Base-by-base conservation (phyloP, 1,284 basidiomycete genomes). In the Ustilago bromivora region DNA sequence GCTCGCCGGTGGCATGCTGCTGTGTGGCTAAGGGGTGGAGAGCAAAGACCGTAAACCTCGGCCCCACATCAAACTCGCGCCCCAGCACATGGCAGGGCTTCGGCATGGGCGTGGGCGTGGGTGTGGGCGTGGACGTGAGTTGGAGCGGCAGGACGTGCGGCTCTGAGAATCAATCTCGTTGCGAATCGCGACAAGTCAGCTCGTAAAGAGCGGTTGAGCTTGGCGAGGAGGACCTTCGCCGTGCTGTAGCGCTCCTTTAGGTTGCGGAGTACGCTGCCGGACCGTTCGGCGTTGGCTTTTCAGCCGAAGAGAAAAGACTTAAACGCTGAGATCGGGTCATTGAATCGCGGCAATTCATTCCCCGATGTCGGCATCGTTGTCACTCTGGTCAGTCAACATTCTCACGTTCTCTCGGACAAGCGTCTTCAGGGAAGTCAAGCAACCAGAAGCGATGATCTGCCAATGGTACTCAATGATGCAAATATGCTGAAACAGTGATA, bases 31-130 rank as follows among this genome's bases (percentile, higher is more conserved):
- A 46, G n/a, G 13, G 8, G n/a, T 19, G 43, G 7, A 28, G 43
- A 46, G 43, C 19, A 46, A 46, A 46, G n/a, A 46, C 43, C 43
- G 43, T 46, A 34, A 31, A 40, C 38, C 49, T 51, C 49, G 32
- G 43, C 43, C 49, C 49, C 49, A 51, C 49, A 51, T 6, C 28
- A 51, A 51, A 28, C 8, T 51, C 28, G 31, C 49, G 31, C 49
- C 49, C 11, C 38, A 40, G 2, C 38, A 28, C 28, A 51, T 31
- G 49, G 49, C 49, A 9, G 13, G 28, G 46, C 10, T 38, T 41
- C 40, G 17, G 6, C 12, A 15, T 15, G 11, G 40, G 40, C 15
- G 15, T 6, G 40, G 23, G 23, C 23, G 23, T 28, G 23, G 23
- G 23, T 28, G 23, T 28, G 23, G 23, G 23, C 23, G 23, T 28